Base-by-base conservation (phyloP, 2,329 filamentous ascomycete species). In the Beauveria asiatica region DNA sequence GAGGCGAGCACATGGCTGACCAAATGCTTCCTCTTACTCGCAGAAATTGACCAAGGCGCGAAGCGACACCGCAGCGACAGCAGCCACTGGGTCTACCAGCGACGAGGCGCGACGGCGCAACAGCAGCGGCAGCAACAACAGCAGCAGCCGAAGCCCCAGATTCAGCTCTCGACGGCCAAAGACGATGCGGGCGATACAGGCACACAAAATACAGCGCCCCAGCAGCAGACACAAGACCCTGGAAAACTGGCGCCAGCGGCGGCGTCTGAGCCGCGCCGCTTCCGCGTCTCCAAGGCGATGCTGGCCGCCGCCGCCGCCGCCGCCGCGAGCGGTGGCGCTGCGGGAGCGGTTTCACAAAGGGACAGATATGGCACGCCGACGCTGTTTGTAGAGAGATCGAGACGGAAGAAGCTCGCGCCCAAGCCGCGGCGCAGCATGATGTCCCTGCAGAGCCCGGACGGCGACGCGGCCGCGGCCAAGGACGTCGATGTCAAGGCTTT, bases 331-430 rank as follows among this genome's bases (percentile, higher is more conserved):
- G 60, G 27, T 6, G 46, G 63, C 3, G 50, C 65, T 11, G 63
- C 65, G 45, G 61, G 70, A 6, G 72, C 73, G 1, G 60, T 73
- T 5, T 73, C 73, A 17, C 82, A 80, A 68, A 74, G 74, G 59
- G 65, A 64, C 5, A 73, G 76, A 16, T 70, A 74, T 39, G 71
- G 71, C 4, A 23, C 56, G 56, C 72, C 78, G n/a, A 76, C 81
- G 8, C 72, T 84, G 2, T 85, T 85, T 62, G 75, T 85, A 3
- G 83, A 85, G 68, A 77, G 80, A 11, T 77, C 74, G 51, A 74
- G 75, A 53, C 76, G 68, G 64, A 77, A 67, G 67, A 72, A 67
- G 23, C 62, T 62, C 8, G 60, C 60, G 59, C 61, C 13, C 62
- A 69, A 51, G 59, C 54, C 57, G 16, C 65, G 64, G 6, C 58